These are phyloP conservation scores for Scalesia atractyloides DNA, from an alignment of 129 eudicot genomes.

Conservation along the genomic window DNA sequence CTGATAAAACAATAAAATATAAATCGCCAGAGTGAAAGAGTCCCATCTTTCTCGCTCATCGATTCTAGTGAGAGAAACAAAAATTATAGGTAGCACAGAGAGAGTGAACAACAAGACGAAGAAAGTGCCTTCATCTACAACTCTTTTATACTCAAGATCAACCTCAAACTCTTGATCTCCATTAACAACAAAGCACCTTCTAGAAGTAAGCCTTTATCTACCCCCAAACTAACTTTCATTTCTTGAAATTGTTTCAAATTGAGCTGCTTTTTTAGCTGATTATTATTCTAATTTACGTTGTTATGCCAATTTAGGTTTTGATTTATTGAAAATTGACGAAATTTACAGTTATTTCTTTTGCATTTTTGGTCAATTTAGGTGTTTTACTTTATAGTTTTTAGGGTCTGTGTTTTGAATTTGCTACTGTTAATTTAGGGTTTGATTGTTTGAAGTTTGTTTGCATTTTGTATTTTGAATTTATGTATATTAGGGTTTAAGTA, in stretches of 20 bases:
- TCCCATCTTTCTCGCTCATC: conserved; percentile 35
- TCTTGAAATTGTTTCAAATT: conserved; percentile 10
- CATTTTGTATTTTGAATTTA: conserved; percentile 20
- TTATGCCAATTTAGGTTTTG: conserved; percentile 3
- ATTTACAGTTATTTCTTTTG: conserved; percentile 17
- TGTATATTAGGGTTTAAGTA: conserved; percentile 27
- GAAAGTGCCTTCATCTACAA: conserved; percentile 38
- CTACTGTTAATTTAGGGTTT: conserved; percentile 2
- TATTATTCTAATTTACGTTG: conserved; percentile 2
- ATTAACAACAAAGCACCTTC: conserved; percentile 11
- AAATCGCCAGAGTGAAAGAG: conserved; percentile 25
- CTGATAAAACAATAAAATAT: conserved; percentile 26
- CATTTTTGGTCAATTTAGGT: conserved; percentile 29
- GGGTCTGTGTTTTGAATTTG: conserved; percentile 21
- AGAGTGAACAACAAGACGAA: conserved; percentile 4
- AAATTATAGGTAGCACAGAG: conserved; percentile 35
- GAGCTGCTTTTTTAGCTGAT: conserved; percentile 11
- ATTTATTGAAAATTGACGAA: conserved; percentile 20
- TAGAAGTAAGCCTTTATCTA: conserved; percentile 27
- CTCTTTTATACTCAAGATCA: conserved; percentile 23
- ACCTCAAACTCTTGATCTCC: conserved; percentile 14
- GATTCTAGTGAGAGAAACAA: conserved; percentile 38
- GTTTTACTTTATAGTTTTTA: conserved; percentile 11
- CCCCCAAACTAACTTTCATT: conserved; percentile 29
- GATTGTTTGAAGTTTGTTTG: conserved; percentile 12